These are phyloP conservation scores for Trichoderma reesei DNA, from an alignment of 495 filamentous ascomycete genomes.

Conservation along the genomic window DNA sequence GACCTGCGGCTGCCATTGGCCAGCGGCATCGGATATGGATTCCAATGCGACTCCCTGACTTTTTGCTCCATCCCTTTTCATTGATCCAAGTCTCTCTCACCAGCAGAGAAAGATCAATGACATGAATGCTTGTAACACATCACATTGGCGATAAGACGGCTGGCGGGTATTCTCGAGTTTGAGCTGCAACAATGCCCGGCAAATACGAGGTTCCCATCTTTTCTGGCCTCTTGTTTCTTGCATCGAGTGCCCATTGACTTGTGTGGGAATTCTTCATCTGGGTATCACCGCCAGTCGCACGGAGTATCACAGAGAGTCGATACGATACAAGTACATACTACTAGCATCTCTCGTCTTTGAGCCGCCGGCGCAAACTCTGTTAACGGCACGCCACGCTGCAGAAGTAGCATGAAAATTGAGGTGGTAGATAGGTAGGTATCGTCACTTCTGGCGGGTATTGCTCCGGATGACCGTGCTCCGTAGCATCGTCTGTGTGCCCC, in stretches of 20 bases:
- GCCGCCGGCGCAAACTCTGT: not conserved
- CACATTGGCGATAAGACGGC: not conserved
- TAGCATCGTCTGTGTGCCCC: no score
- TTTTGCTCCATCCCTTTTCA: not conserved
- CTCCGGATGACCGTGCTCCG: no score
- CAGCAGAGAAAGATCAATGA: not conserved
- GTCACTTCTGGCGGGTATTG: no score
- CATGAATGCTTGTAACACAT: not conserved
- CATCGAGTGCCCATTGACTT: not conserved
- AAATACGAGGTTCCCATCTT: not conserved
- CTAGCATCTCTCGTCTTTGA: not conserved
- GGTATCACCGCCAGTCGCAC: constrained; percentile 5
- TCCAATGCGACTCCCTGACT: not conserved
- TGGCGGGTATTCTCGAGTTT: no score
- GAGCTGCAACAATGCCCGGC: not conserved
- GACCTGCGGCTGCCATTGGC: not conserved
- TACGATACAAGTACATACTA: no score
- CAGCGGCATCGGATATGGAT: not conserved
- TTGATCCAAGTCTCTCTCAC: not conserved
- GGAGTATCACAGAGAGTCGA: not conserved
- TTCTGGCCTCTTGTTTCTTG: not conserved
- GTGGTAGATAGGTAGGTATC: no score
- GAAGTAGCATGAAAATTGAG: no score
- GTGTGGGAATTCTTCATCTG: not conserved
- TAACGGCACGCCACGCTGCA: no score